Conservation (phyloP, 768 basidiomycete species). For the Trametes cingulata region DNA sequence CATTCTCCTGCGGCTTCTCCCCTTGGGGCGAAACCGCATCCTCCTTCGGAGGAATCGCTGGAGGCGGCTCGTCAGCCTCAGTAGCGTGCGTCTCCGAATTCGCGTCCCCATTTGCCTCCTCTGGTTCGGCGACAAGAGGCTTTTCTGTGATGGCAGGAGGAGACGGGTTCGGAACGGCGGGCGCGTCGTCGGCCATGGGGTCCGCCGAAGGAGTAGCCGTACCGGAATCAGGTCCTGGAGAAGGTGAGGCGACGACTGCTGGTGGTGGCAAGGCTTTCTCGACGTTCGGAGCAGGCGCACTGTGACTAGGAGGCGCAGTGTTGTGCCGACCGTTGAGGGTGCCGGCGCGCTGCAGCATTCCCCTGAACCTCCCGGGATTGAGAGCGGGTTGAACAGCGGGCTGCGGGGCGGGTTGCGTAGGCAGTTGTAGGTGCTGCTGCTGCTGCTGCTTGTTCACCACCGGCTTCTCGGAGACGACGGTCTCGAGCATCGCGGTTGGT, state of each 20-base stretch:
- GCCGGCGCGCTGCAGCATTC: constrained; percentile 27
- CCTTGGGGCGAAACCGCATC: not conserved
- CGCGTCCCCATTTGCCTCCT: not conserved
- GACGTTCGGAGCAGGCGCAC: constrained; percentile 25
- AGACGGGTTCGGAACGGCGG: constrained; percentile 1
- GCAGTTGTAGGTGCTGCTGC: not conserved
- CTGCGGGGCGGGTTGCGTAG: constrained; percentile 2
- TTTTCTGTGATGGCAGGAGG: constrained; percentile 3
- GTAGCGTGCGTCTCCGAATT: not conserved
- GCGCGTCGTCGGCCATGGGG: constrained; percentile 19
- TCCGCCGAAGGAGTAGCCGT: constrained; percentile 9
- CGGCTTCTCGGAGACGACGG: constrained; percentile 77
- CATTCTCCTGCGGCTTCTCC: not conserved
- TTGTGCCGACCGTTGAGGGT: constrained; percentile 23
- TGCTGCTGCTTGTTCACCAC: constrained; percentile 9
- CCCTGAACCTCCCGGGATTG: constrained; percentile 24
- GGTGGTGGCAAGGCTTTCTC: constrained; percentile 30
- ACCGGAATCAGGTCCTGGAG: constrained; percentile 3
- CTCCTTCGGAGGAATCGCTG: constrained; percentile 14
- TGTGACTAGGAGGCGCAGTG: not conserved
- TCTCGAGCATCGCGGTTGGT: constrained; percentile 80
- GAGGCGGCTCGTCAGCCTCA: constrained; percentile 3
- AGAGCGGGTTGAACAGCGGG: constrained; percentile 8
- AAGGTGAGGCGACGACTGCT: constrained; percentile 20
- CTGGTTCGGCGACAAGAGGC: constrained; percentile 15